Evolutionary conservation across 129 eudicot genomes (phyloP), one percentile per base, ranked within the genome.

Genomic region (Chrysanthemum lavandulifolium): DNA sequence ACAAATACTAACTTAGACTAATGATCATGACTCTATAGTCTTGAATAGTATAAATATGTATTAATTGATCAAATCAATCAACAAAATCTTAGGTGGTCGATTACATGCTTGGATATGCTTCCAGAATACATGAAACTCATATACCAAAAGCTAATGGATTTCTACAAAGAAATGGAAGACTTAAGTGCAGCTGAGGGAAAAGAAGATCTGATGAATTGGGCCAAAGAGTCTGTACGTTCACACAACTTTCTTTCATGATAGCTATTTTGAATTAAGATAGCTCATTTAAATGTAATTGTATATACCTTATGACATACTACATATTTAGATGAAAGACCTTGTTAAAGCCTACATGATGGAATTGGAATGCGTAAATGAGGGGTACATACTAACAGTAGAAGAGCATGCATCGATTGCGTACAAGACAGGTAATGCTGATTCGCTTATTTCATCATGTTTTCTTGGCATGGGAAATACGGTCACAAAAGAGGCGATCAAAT

Each of bases 71-170:
- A 51, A 51, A 11, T 5, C 40, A 33, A 33, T 4, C 40, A 33
- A 5, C 40, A 33, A 23, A 9, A 60, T 19, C 11, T 63, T 63
- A 76, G 80, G 69, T 76, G 80, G 80, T 69, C 73, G 14, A 15
- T 48, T 40, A 47, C 50, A 11, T 27, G 61, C 61, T 10, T 67
- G 5, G 74, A 67, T 27, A 48, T 11, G 18, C 80, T 76, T 61
- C 80, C 80, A 6, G 52, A 68, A 5, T 67, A 76, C 55, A 76
- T 76, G 80, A 76, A 76, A 57, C 52, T 60, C 3, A 36, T 68
- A 23, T 76, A 76, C 19, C 15, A 54, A 33, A 60, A 8, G 31
- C 53, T 76, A 13, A 1, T 76, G 29, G 74, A 67, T 25, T 29
- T 48, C 1, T 76, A 21, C 43, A 48, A 67, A n/a, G 80, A 76